Percentiles rank a stretch among this genome's conserved stretches.
These are phyloP conservation scores for Eimeria necatrix DNA, from an alignment of 169 alveolate genomes.

Conservation along the genomic window DNA sequence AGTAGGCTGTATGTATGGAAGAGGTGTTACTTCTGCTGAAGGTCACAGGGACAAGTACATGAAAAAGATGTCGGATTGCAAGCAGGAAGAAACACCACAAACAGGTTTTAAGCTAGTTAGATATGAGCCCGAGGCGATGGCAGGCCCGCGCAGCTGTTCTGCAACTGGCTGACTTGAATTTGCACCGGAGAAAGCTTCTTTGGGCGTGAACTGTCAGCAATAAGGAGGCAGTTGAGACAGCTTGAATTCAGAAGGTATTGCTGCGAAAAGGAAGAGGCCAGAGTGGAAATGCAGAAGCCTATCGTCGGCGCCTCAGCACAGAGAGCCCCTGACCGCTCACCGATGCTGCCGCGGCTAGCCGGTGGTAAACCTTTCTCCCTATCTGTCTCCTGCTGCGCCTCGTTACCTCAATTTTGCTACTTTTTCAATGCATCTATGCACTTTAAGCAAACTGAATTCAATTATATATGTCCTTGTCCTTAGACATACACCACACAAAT, in stretches of 20 bases:
- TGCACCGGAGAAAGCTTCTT: neutral
- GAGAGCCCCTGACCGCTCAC: slow-evolving; percentile 10
- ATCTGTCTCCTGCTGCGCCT: no score
- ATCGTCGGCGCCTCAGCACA: slow-evolving; percentile 54
- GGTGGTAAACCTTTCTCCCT: neutral
- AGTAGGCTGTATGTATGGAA: neutral
- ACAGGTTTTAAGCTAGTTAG: no score
- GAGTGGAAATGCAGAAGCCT: slow-evolving; percentile 48
- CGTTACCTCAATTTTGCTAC: no score
- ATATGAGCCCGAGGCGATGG: no score
- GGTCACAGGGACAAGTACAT: slow-evolving; percentile 28
- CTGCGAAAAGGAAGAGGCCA: slow-evolving; percentile 15
- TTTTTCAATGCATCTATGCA: no score
- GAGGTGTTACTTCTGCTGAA: slow-evolving; percentile 36
- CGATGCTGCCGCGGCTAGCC: slow-evolving; percentile 62
- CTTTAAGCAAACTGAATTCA: no score
- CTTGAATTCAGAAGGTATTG: slow-evolving; percentile 3
- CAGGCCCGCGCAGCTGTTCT: no score
- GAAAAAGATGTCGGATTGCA: neutral
- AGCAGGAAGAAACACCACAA: neutral
- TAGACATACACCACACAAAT: no score
- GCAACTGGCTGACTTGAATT: no score
- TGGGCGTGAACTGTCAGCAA: slow-evolving; percentile 14
- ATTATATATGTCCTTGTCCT: no score
- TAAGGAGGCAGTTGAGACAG: neutral